phyloP scores from a whole-genome alignment of 2,329 filamentous ascomycete species.

The Beauveria brongniartii region DNA sequence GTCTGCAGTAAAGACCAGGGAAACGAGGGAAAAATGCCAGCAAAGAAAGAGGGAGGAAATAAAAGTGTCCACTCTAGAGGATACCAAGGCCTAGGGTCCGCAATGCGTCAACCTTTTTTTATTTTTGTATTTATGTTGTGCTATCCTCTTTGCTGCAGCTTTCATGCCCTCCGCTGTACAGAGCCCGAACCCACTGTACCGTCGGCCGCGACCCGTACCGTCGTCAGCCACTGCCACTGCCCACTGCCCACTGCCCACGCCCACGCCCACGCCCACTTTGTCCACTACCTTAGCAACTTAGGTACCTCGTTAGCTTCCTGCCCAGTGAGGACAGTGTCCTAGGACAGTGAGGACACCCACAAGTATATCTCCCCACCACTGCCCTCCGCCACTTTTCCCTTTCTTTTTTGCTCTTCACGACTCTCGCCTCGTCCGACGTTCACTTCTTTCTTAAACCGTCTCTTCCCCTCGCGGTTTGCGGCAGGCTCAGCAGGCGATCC shows the following conservation, averaged over 20 bases:
- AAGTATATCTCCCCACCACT: conserved; percentile 29
- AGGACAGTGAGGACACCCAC: conserved; percentile 27
- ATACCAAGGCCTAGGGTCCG: background rate
- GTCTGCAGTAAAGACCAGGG: background rate
- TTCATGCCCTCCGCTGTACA: background rate
- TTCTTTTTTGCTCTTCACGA: conserved; percentile 43
- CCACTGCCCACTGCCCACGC: background rate
- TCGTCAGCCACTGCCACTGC: background rate
- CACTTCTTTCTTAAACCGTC: conserved; percentile 37
- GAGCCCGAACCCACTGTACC: background rate
- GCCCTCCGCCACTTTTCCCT: conserved; percentile 35
- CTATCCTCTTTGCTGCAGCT: background rate
- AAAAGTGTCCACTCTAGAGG: background rate
- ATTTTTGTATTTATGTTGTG: background rate
- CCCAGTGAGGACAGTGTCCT: background rate
- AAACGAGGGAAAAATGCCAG: background rate
- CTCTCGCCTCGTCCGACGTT: conserved; percentile 45
- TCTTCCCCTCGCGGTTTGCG: conserved; percentile 30
- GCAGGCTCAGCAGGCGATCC: conserved; percentile 52
- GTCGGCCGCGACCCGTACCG: background rate
- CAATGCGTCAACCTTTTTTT: background rate
- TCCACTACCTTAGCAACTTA: no score
- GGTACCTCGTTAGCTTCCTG: no score
- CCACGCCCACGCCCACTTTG: no score
- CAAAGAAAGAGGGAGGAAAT: background rate